Evolutionary conservation across 768 basidiomycete genomes (phyloP).

Genomic region (Lenzites betulinus): DNA sequence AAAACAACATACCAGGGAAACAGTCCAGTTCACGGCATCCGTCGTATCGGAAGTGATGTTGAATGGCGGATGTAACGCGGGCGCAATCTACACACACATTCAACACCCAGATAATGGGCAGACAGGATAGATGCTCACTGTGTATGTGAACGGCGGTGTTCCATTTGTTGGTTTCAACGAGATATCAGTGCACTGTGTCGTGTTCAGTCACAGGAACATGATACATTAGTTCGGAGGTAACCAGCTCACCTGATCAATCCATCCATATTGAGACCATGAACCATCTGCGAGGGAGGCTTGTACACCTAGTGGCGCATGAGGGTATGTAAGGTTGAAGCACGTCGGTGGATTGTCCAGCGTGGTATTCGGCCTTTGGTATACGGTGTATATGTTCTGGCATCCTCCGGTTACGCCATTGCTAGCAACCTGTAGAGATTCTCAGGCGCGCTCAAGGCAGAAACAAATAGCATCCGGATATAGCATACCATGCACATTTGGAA

Average conservation of each 20-base stretch:
- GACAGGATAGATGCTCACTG: conserved; percentile 37
- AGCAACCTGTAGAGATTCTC: conserved; percentile 46
- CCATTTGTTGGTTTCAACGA: conserved; percentile 55
- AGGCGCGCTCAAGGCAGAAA: not conserved
- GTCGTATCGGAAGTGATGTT: conserved; percentile 51
- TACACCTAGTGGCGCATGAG: conserved; percentile 46
- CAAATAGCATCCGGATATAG: not conserved
- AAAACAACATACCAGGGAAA: conserved; percentile 35
- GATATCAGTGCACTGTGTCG: conserved; percentile 56
- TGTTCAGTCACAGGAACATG: no score
- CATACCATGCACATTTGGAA: conserved; percentile 70
- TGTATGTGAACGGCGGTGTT: conserved; percentile 59
- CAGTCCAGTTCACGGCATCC: conserved; percentile 58
- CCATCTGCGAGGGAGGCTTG: conserved; percentile 47
- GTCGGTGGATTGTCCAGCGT: conserved; percentile 38
- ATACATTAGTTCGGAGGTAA: not conserved
- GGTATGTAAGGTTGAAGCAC: conserved; percentile 53
- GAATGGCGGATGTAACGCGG: conserved; percentile 59
- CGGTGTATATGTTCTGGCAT: conserved; percentile 58
- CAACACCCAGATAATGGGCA: not conserved
- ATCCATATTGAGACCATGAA: conserved; percentile 59
- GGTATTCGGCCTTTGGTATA: conserved; percentile 44
- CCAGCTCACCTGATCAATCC: conserved; percentile 51
- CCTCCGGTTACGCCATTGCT: conserved; percentile 59
- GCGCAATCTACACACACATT: conserved; percentile 48